Evolutionary conservation across 441 rosid genomes (phyloP), one percentile per base, ranked within the genome.

Genomic region (Breynia disticha): DNA sequence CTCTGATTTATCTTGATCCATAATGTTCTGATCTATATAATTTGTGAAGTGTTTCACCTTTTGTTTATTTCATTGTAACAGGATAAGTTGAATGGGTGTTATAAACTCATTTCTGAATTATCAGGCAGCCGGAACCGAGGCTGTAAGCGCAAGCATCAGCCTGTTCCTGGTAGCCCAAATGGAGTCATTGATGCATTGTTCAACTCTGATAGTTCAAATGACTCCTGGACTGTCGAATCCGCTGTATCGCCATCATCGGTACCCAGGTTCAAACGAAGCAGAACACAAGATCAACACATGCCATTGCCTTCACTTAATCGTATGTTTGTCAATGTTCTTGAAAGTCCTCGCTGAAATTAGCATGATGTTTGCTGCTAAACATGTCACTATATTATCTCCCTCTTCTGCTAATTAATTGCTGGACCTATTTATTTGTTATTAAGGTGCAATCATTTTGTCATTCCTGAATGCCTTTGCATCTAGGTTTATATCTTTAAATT

Each of bases 281-380:
- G 84, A 62, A 55, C 74, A 47, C 78, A 79, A 42, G 79, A 78
- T 62, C 90, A 83, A 65, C 86, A 79, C 69, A 78, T 79, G 82
- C 76, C 67, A 59, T 60, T 84, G 76, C 81, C 87, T 51, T 70
- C 78, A 16, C 56, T 72, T 58, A 81, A 80, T 52, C 72, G 70
- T 67, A 75, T 79, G 76, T 79, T 72, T 67, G 76, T 81, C 63
- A 78, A 82, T 66, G 84, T 69, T 60, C 77, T 80, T 72, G 71
- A 78, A 70, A 83, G 86, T 70, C 89, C 78, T 67, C 82, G 41
- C 72, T 81, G 73, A 69, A 69, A 61, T 64, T 50, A 37, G 58
- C 57, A 24, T 55, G 43, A 50, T 62, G 55, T 59, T 67, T 61
- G 57, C 66, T 50, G 19, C 50, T 50, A 46, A 65, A 68, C 63